phyloP scores from a whole-genome alignment of 768 basidiomycete genomes.

The Psilocybe subaeruginosa region DNA sequence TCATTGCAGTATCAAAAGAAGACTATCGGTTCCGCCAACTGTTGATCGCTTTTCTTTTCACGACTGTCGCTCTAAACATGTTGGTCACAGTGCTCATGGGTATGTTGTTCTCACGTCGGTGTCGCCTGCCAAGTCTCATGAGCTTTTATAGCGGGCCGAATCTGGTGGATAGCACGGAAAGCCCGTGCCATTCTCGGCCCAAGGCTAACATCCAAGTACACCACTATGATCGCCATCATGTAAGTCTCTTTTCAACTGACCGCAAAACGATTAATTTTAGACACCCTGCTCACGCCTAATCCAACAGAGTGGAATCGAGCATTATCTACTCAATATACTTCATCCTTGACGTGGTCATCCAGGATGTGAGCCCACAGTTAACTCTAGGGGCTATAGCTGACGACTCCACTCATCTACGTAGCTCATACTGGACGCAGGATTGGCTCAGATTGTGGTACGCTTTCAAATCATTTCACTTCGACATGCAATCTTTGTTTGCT shows the following conservation, averaged over 20 bases:
- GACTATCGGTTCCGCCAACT: conserved; percentile 31
- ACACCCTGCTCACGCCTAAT: conserved; percentile 17
- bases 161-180: conserved; percentile 34
- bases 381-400: not conserved
- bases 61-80: conserved; percentile 31
- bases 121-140: conserved; percentile 8
- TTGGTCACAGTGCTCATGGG: conserved; percentile 34
- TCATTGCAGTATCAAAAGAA: conserved; percentile 28
- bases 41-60: conserved; percentile 30
- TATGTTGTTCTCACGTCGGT: conserved; percentile 20
- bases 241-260: conserved; percentile 16
- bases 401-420: conserved; percentile 3
- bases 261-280: conserved; percentile 2
- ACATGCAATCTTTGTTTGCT: not conserved
- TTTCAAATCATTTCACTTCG: not conserved
- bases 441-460: conserved; percentile 30
- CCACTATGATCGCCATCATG: conserved; percentile 31
- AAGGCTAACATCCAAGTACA: conserved; percentile 24
- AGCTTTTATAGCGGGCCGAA: conserved; percentile 27
- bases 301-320: conserved; percentile 34
- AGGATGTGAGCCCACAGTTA: conserved; percentile 17
- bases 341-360: conserved; percentile 26
- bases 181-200: conserved; percentile 26
- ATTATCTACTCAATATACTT: conserved; percentile 32
- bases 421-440: conserved; percentile 27